Evolutionary conservation across 2,329 filamentous ascomycete genomes (phyloP).

Genomic region (Parastagonospora nodorum): DNA sequence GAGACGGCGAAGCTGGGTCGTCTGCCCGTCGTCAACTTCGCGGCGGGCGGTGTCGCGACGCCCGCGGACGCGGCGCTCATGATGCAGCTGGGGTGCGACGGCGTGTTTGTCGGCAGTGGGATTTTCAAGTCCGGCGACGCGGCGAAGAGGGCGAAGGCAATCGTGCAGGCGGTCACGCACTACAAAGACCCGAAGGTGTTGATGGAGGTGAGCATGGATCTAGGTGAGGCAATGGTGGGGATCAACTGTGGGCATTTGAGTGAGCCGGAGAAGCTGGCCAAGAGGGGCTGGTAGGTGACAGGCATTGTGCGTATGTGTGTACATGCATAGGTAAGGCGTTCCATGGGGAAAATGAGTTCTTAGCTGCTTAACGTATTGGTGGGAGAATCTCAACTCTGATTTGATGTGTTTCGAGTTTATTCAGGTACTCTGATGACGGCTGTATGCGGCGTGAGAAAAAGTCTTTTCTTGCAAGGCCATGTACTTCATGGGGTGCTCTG

Average conservation of each 20-base stretch:
- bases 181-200: conserved; percentile 84
- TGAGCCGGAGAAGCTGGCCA: conserved; percentile 80
- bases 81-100: conserved; percentile 99
- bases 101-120: conserved; percentile 93
- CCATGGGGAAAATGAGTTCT: neutral
- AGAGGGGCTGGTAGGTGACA: conserved; percentile 74
- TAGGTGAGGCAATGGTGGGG: conserved; percentile 98
- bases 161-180: conserved; percentile 92
- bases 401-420: neutral
- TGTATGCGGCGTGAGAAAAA: too few relatives aligned
- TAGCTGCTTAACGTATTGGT: neutral
- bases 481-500: too few relatives aligned
- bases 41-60: conserved; percentile 98
- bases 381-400: neutral
- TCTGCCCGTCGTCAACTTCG: conserved; percentile 96
- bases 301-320: neutral
- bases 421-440: too few relatives aligned
- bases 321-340: neutral
- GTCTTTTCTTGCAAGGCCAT: too few relatives aligned
- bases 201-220: conserved; percentile 81
- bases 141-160: conserved; percentile 86
- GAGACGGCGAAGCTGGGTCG: conserved; percentile 86
- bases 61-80: conserved; percentile 95
- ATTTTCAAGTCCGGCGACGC: conserved; percentile 98
- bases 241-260: conserved; percentile 83